phyloP scores from a whole-genome alignment of 2,329 filamentous ascomycete genomes.

The Calycina marina region DNA sequence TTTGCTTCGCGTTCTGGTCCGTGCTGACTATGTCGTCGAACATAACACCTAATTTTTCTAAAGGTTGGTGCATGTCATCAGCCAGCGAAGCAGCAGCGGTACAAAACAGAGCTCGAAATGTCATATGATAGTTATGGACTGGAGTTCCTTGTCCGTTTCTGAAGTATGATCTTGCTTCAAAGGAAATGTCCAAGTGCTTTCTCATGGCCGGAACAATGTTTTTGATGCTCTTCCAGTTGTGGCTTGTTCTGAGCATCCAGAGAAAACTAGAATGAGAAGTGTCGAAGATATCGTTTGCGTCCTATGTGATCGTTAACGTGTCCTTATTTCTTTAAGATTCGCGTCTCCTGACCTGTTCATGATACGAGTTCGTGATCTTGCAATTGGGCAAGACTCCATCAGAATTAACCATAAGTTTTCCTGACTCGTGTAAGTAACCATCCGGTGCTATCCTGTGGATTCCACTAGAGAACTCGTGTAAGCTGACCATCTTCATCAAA shows the following conservation, averaged over 20 bases:
- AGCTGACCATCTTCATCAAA: constrained; percentile 52
- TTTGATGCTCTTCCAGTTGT: constrained; percentile 56
- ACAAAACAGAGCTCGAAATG: constrained; percentile 1
- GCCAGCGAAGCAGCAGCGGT: constrained; percentile 4
- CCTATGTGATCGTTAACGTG: constrained; percentile 19
- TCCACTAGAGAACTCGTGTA: too few relatives aligned
- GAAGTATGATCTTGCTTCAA: constrained; percentile 1
- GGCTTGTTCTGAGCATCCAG: constrained; percentile 70
- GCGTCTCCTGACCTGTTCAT: constrained; percentile 40
- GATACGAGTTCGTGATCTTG: constrained; percentile 64
- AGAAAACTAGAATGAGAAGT: constrained; percentile 65
- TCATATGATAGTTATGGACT: not conserved
- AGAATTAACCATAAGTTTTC: constrained; percentile 51
- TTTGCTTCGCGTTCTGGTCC: constrained; percentile 23
- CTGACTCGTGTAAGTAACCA: too few relatives aligned
- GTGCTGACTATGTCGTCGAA: constrained; percentile 47
- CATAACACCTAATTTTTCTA: not conserved
- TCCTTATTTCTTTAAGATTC: not conserved
- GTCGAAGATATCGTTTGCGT: constrained; percentile 58
- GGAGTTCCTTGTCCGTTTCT: not conserved
- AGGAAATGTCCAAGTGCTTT: constrained; percentile 42
- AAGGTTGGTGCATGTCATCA: not conserved
- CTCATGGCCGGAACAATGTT: constrained; percentile 57
- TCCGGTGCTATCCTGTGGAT: too few relatives aligned
- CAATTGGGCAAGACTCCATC: constrained; percentile 54